phyloP scores from a whole-genome alignment of 225 moss, liverwort and hornwort genomes.

The Ulota crispa region DNA sequence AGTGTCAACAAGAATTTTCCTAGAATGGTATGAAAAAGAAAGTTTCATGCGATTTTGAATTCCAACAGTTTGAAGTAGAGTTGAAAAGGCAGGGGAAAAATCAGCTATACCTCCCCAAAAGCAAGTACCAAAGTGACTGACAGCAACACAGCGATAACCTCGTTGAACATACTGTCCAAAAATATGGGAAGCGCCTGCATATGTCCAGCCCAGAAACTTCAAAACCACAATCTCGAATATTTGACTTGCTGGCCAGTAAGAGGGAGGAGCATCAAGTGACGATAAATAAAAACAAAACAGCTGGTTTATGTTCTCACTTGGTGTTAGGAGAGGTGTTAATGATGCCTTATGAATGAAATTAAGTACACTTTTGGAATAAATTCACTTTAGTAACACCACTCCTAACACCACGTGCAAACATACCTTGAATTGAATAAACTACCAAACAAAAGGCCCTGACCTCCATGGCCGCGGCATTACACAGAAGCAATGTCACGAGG shows the following conservation, averaged over 20 bases:
- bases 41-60: not conserved
- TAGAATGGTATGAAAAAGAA: not conserved
- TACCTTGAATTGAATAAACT: not conserved
- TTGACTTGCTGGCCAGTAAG: not conserved
- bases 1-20: not conserved
- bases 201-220: conserved; percentile 1
- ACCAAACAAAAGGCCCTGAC: conserved; percentile 30
- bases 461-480: conserved; percentile 96
- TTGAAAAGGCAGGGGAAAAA: not conserved
- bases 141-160: conserved; percentile 48
- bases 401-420: not conserved
- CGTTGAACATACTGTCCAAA: conserved; percentile 60
- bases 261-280: not conserved
- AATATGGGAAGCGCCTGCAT: conserved; percentile 56
- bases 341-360: not conserved
- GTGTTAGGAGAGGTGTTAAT: not conserved
- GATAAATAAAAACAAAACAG: not conserved
- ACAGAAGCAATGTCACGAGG: conserved; percentile 89
- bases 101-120: conserved; percentile 50
- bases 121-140: conserved; percentile 59
- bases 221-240: not conserved
- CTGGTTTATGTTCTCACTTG: not conserved
- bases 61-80: not conserved
- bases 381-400: not conserved
- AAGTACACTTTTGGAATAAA: not conserved